phyloP scores from a whole-genome alignment of 2,329 filamentous ascomycete genomes.

The Curvularia hawaiiensis region DNA sequence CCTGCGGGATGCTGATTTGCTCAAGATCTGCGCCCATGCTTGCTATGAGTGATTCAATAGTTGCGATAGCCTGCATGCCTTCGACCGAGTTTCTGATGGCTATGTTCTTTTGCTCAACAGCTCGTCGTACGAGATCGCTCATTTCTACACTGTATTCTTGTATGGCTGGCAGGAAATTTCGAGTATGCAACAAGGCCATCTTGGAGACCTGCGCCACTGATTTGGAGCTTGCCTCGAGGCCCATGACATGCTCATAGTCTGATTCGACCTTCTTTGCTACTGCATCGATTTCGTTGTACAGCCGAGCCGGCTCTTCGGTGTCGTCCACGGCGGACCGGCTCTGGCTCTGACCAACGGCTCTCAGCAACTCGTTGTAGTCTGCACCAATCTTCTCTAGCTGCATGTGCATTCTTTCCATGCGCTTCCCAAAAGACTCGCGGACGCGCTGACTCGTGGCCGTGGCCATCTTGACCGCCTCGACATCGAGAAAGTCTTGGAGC shows the following conservation, averaged over 20 bases:
- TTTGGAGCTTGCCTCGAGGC: conserved; percentile 70
- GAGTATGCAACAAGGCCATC: conserved; percentile 67
- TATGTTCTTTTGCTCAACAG: conserved; percentile 67
- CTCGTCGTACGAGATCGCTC: conserved; percentile 58
- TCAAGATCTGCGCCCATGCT: conserved; percentile 74
- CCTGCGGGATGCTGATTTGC: conserved; percentile 71
- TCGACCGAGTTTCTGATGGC: conserved; percentile 68
- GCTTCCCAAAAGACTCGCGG: conserved; percentile 66
- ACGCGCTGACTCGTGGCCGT: conserved; percentile 69
- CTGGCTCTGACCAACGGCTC: conserved; percentile 52
- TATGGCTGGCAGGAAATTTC: conserved; percentile 66
- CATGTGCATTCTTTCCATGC: conserved; percentile 49
- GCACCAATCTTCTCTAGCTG: conserved; percentile 50
- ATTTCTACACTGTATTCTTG: conserved; percentile 63
- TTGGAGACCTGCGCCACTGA: conserved; percentile 66
- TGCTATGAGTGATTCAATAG: conserved; percentile 76
- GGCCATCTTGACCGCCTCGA: conserved; percentile 73
- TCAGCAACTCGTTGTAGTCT: conserved; percentile 52
- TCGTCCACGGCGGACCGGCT: conserved; percentile 62
- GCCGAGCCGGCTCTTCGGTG: conserved; percentile 66
- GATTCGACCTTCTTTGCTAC: conserved; percentile 84
- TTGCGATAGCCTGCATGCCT: conserved; percentile 82
- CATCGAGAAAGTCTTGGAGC: conserved; percentile 67
- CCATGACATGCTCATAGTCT: conserved; percentile 79
- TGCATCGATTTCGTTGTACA: conserved; percentile 84